A percentile compares a stretch with the other conserved stretches of the same genome.
Evolutionary conservation across 2,329 filamentous ascomycete genomes (phyloP).

Genomic region (Calycina marina): DNA sequence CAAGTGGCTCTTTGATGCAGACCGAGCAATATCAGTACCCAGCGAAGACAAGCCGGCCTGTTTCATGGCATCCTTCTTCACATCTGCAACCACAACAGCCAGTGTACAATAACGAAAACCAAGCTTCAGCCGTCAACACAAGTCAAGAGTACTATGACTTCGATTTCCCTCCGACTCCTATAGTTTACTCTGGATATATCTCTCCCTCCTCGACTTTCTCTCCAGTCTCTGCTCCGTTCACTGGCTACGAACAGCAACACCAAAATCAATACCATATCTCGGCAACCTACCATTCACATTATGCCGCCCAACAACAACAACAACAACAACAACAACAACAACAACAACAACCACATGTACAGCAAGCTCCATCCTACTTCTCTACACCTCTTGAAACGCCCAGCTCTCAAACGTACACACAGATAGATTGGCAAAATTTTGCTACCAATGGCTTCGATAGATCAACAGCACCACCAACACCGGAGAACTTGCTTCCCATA

Average conservation of each 20-base stretch:
- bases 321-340: conserved; percentile 7
- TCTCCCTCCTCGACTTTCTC: conserved; percentile 42
- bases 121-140: too few species aligned
- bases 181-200: conserved; percentile 40
- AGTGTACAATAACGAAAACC: too few species aligned
- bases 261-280: too few species aligned
- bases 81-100: conserved; percentile 24
- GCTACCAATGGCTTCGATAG: conserved; percentile 29
- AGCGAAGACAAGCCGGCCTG: conserved; percentile 35
- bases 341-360: conserved; percentile 7
- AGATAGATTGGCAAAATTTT: conserved; percentile 32
- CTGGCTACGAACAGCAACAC: conserved; percentile 14
- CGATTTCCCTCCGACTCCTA: conserved; percentile 30
- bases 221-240: conserved; percentile 34
- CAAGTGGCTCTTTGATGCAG: conserved; percentile 29
- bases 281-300: conserved; percentile 8
- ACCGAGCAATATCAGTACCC: conserved; percentile 20
- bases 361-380: conserved; percentile 7
- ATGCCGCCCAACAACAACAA: conserved; percentile 5
- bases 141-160: too few species aligned
- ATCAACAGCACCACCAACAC: conserved; percentile 41
- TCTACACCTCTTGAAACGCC: conserved; percentile 8
- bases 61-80: conserved; percentile 64
- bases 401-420: conserved; percentile 18
- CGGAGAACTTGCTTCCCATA: conserved; percentile 39